Evolutionary conservation across 257 asterid genomes (phyloP), one percentile per base, ranked within the genome.

Genomic region (Solanum pinnatisectum): DNA sequence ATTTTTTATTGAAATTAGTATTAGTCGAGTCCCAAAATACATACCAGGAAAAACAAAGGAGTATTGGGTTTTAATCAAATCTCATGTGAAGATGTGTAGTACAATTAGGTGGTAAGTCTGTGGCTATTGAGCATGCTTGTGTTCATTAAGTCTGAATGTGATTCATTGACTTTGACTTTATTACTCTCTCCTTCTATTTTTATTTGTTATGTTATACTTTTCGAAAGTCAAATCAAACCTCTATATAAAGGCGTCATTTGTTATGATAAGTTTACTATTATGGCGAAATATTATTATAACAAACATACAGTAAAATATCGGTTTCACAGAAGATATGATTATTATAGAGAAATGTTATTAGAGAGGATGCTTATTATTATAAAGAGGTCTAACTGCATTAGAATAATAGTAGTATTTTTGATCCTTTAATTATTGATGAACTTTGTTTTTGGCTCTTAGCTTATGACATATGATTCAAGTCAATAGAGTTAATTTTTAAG

Each of bases 111-210:
- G 5, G 60, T 40, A 40, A 4, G 4, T 77, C n/a, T 77, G 23
- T 23, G 14, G n/a, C 60, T 77, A 23, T 25, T 77, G 23, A 12
- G 84, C 23, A 77, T 40, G 84, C 60, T n/a, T 25, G 60, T 77
- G 84, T n/a, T 77, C 36, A 40, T 15, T 27, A 79, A 79, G 67
- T 79, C 5, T 79, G 8, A 76, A n/a, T 77, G 25, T 79, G 67
- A 79, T 44, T 40, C 85, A 44, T 79, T 79, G 85, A 79, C 27
- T 79, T 42, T 44, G 27, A 79, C 60, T 79, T 25, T 25, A 27
- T 44, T 79, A 6, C 4, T 56, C 0, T 0, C 0, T 56, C 10
- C 1, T n/a, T 52, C 1, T 2, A 16, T 0, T 52, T 16, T 16
- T 52, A 2, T 52, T 6, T 52, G 23, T 52, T 4, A 18, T 18